Evolutionary conservation across 352 stramenopile genomes (phyloP).

Genomic region (Phytophthora agathidicida): DNA sequence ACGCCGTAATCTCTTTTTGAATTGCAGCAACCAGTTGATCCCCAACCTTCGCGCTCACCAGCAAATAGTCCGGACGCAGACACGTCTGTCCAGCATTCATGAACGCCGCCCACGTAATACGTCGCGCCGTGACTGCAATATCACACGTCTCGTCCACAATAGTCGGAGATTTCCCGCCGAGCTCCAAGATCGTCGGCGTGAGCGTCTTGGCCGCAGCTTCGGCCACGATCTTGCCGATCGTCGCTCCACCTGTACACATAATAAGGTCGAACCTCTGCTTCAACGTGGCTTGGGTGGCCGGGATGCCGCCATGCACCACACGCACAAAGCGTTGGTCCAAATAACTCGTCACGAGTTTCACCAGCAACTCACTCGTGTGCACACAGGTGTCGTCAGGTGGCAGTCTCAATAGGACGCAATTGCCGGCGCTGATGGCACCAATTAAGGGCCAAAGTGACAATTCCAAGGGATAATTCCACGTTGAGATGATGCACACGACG

Average conservation of each 20-base stretch:
- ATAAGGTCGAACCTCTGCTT: constrained; percentile 82
- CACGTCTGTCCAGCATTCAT: constrained; percentile 95
- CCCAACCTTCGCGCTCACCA: constrained; percentile 81
- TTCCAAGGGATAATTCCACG: constrained; percentile 92
- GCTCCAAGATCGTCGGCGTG: constrained; percentile 93
- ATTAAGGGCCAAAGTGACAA: constrained; percentile 80
- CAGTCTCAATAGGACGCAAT: constrained; percentile 91
- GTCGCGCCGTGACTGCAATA: constrained; percentile 57
- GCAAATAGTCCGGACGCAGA: constrained; percentile 93
- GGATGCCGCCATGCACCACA: constrained; percentile 80
- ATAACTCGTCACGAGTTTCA: constrained; percentile 58
- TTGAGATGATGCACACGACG: constrained; percentile 85
- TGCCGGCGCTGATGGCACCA: constrained; percentile 89
- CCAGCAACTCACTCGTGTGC: constrained; percentile 51
- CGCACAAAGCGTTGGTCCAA: constrained; percentile 68
- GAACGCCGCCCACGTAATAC: constrained; percentile 88
- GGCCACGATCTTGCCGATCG: constrained; percentile 89
- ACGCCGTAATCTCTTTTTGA: constrained; percentile 41
- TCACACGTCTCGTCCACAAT: constrained; percentile 83
- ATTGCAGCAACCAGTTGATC: constrained; percentile 56
- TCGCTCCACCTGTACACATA: constrained; percentile 71
- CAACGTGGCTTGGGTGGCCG: constrained; percentile 70
- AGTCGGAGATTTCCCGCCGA: constrained; percentile 92
- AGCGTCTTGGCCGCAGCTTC: constrained; percentile 92
- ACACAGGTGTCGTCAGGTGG: constrained; percentile 79